A percentile compares a stretch with the other conserved stretches of the same genome.
These are phyloP conservation scores for Sugiyamaella novakii DNA, from an alignment of 1,139 yeast genomes.

Conservation along the genomic window DNA sequence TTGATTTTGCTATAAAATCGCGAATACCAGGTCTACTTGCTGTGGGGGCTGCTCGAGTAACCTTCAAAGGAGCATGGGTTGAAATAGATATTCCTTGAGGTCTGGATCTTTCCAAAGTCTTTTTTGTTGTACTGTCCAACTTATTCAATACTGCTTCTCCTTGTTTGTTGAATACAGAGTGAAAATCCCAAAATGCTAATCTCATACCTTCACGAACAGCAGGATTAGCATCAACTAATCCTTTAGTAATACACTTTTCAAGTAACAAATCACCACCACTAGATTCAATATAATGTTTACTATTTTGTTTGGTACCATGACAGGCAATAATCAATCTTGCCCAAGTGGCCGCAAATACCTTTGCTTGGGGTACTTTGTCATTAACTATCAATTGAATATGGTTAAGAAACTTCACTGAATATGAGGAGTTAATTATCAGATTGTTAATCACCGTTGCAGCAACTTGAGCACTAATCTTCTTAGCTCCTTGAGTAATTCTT, in stretches of 20 bases:
- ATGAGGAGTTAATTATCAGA: slow-evolving; percentile 58
- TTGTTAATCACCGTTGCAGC: slow-evolving; percentile 71
- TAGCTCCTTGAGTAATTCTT: slow-evolving; percentile 71
- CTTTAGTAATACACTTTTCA: slow-evolving; percentile 57
- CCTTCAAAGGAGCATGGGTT: slow-evolving; percentile 14
- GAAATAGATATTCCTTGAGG: slow-evolving; percentile 23
- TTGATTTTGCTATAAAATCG: slow-evolving; percentile 29
- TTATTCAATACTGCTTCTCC: slow-evolving; percentile 46
- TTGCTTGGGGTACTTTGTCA: slow-evolving; percentile 72
- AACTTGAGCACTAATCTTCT: slow-evolving; percentile 73
- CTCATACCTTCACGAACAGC: slow-evolving; percentile 77
- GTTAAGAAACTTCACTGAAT: slow-evolving; percentile 55
- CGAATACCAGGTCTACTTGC: slow-evolving; percentile 26
- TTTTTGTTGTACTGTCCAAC: slow-evolving; percentile 53
- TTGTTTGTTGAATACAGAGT: slow-evolving; percentile 49
- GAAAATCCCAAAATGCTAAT: slow-evolving; percentile 70
- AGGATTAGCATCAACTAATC: slow-evolving; percentile 80
- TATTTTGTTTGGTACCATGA: slow-evolving; percentile 41
- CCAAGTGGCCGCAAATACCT: slow-evolving; percentile 72
- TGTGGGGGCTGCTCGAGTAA: slow-evolving; percentile 20
- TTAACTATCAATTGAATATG: slow-evolving; percentile 55
- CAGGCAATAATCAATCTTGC: slow-evolving; percentile 58
- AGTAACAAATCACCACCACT: slow-evolving; percentile 51
- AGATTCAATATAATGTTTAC: slow-evolving; percentile 43
- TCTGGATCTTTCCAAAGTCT: slow-evolving; percentile 57